Base-by-base conservation (phyloP, 306 rosid genomes). In the Myrica gale region DNA sequence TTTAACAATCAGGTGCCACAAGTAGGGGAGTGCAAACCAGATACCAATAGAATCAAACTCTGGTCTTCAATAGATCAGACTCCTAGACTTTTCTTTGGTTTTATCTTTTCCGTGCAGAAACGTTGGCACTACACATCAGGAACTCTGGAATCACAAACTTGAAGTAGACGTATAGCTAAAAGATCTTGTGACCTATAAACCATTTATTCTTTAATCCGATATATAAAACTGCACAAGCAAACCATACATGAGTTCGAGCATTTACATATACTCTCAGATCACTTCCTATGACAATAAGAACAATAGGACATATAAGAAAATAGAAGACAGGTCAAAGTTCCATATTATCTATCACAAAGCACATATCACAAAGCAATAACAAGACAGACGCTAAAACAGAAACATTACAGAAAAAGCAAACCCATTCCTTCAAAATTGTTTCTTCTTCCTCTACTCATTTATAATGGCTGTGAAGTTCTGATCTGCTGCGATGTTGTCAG, bases 261-360 rank as follows among this genome's bases (percentile, higher is more conserved):
- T 90, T 81, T 90, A 95, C 98, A 90, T 95, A 91, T 90, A 88
- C 80, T 79, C 88, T 83, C 78, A 85, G 89, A 89, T 88, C 87
- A 88, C 78, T 84, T 87, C 86, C 87, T 90, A 90, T 89, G 81
- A 82, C 81, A 74, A 74, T 74, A 74, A 85, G 73, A 81, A 63
- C 77, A 68, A 82, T 77, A 84, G 84, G 89, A 74, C 91, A 88
- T 69, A 86, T 76, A 86, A 81, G 71, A 79, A 82, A 56, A 80
- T 79, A 87, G 76, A 84, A 75, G 83, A 84, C 78, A 75, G 80
- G 74, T 65, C 74, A 76, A 57, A 85, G 85, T 78, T 87, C 84
- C 86, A 92, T 88, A 86, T 88, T 92, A 86, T 85, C 96, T 90
- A 94, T 87, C 81, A 76, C 85, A 91, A 86, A 65, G 87, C 78